phyloP scores from a whole-genome alignment of 441 rosid genomes.

The Syzygium syzygioides region DNA sequence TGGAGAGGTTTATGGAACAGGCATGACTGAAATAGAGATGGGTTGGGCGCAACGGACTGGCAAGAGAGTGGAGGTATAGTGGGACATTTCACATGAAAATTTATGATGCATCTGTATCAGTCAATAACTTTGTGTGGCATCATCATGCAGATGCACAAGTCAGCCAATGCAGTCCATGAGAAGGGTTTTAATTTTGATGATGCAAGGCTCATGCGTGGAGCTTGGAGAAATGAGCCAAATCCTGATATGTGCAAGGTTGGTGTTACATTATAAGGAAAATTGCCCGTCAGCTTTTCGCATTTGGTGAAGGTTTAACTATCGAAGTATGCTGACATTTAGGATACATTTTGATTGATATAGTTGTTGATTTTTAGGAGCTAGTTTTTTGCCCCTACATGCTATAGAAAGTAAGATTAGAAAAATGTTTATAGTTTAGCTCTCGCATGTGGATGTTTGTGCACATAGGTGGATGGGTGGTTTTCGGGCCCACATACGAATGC shows the following conservation, averaged over 20 bases:
- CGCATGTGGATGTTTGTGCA: background rate
- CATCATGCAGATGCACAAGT: constrained; percentile 37
- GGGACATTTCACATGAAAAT: constrained; percentile 23
- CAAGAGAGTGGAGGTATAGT: background rate
- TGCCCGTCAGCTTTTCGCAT: background rate
- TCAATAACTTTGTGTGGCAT: background rate
- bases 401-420: background rate
- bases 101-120: constrained; percentile 43
- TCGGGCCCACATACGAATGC: background rate
- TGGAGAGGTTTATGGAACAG: constrained; percentile 93
- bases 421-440: background rate
- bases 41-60: constrained; percentile 78
- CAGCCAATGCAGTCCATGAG: constrained; percentile 52
- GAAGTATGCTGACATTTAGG: background rate
- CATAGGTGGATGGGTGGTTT: background rate
- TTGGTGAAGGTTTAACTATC: background rate
- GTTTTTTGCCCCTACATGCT: background rate
- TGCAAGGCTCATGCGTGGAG: constrained; percentile 74
- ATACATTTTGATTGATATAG: background rate
- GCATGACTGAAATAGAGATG: constrained; percentile 90
- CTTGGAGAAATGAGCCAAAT: constrained; percentile 79
- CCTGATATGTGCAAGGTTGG: constrained; percentile 74
- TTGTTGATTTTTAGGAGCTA: background rate
- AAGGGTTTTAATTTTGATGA: constrained; percentile 99
- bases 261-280: background rate